Percentiles rank a stretch among this genome's conserved stretches.
Conservation (phyloP, 2,329 filamentous ascomycete genomes). For the Verticillium nubilum region DNA sequence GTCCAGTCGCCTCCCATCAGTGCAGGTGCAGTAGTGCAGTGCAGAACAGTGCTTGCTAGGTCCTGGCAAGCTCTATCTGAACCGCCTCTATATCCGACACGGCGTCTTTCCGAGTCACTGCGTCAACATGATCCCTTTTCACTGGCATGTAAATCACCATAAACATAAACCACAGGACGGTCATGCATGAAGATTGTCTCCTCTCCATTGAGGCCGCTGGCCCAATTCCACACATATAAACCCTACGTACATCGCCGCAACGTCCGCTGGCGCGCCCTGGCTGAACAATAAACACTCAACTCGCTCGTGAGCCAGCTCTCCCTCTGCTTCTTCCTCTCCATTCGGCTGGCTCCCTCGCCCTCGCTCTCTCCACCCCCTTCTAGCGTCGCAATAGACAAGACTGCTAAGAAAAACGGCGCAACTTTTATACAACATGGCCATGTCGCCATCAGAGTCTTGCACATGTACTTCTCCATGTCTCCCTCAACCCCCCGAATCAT, state of each 20-base stretch:
- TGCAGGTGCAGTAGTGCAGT: too few species aligned
- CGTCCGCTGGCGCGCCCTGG: neutral
- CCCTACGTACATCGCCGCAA: neutral
- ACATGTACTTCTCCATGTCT: neutral
- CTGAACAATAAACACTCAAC: neutral
- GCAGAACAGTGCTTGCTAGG: too few species aligned
- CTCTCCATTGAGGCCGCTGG: neutral
- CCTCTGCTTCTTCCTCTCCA: neutral
- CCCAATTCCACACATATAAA: neutral
- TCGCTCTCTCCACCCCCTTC: neutral
- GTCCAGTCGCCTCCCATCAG: too few species aligned
- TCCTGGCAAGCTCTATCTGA: too few species aligned
- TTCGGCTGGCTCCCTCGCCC: neutral
- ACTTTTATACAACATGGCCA: slow-evolving; percentile 1
- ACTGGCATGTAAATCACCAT: too few species aligned
- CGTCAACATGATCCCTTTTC: too few species aligned
- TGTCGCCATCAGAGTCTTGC: neutral
- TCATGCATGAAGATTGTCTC: neutral
- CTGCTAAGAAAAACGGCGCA: neutral
- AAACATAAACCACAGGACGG: neutral
- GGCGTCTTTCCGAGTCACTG: too few species aligned
- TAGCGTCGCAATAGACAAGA: neutral
- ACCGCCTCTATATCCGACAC: too few species aligned
- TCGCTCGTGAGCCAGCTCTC: neutral
- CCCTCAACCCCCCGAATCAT: neutral